Base-by-base conservation (phyloP, 768 basidiomycete species). In the Collybia nuda region DNA sequence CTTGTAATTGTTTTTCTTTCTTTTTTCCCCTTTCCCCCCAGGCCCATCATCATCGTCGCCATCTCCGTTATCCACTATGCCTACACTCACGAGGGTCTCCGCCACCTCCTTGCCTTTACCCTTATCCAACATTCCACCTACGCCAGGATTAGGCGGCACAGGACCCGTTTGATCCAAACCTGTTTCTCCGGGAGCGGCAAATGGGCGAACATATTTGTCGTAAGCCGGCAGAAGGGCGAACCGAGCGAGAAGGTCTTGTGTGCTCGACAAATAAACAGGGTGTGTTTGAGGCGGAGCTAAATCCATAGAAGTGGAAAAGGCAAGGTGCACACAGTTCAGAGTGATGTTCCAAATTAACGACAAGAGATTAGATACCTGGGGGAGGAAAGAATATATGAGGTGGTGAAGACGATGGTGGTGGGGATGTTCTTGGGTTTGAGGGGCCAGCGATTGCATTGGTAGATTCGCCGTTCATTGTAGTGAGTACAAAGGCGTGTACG, bases 1-100 rank as follows among this genome's bases (percentile, higher is more conserved):
- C 58, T 81, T 86, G 60, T 90, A 90, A 50, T 71, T 82, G 57
- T 88, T 88, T 75, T 85, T 86, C 73, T 79, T 83, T 78, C 85
- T 90, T 78, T 86, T 83, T 56, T 79, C 79, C 44, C 74, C 78
- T 54, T 78, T 82, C 15, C 74, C 77, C 15, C 68, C 69, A n/a
- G 73, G 71, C 42, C 70, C 79, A 48, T 83, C 83, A 49, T 82
- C 80, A 40, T 76, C 80, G 36, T 74, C 80, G 54, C 79, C 81
- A 26, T 61, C 75, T 52, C 73, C 76, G 12, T 32, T 32, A 21
- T 70, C 73, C 2, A 41, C 62, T 52, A 66, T 67, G 44, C 59
- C 72, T 40, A 67, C 71, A 54, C 61, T 67, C 59, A 48, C 65
- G 62, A 52, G 67, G 64, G 49, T 67, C 64, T 57, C 63, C 66